These are phyloP conservation scores for Tilletia caries DNA, from an alignment of 1,284 basidiomycete genomes.

Conservation along the genomic window DNA sequence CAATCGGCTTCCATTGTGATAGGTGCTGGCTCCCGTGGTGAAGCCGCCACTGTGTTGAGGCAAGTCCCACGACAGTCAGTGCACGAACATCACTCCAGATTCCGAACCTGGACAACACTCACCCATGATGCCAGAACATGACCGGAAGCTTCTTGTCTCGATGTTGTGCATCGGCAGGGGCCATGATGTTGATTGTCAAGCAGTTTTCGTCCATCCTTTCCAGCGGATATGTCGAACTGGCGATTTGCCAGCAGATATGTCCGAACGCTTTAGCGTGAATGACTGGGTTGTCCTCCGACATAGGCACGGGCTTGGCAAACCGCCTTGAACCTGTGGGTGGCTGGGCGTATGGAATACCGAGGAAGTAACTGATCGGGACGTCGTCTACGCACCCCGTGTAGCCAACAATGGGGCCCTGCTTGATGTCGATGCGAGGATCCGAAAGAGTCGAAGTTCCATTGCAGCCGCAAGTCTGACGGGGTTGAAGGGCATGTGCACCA, in stretches of 20 bases:
- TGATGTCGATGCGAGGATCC: not conserved
- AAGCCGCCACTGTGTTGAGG: not conserved
- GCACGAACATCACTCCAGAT: not conserved
- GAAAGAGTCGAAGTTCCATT: no score
- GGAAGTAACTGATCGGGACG: not conserved
- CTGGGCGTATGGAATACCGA: not conserved
- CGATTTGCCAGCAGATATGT: not conserved
- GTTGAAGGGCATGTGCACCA: no score
- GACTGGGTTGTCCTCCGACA: no score
- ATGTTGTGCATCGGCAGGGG: not conserved
- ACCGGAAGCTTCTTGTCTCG: not conserved
- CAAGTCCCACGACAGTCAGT: no score
- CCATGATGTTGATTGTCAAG: conserved; percentile 6
- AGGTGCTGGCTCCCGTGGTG: not conserved
- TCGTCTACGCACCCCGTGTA: not conserved
- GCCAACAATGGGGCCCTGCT: not conserved
- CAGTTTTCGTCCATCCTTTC: not conserved
- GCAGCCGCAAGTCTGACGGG: no score
- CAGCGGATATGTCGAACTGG: no score
- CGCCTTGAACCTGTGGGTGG: not conserved
- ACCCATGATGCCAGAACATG: conserved; percentile 1
- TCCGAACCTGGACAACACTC: not conserved
- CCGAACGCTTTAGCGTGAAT: not conserved
- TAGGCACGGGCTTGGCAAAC: not conserved
- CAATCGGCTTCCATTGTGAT: not conserved